Conservation (phyloP, 2,329 filamentous ascomycete species). For the Proliferodiscus dingleyae region DNA sequence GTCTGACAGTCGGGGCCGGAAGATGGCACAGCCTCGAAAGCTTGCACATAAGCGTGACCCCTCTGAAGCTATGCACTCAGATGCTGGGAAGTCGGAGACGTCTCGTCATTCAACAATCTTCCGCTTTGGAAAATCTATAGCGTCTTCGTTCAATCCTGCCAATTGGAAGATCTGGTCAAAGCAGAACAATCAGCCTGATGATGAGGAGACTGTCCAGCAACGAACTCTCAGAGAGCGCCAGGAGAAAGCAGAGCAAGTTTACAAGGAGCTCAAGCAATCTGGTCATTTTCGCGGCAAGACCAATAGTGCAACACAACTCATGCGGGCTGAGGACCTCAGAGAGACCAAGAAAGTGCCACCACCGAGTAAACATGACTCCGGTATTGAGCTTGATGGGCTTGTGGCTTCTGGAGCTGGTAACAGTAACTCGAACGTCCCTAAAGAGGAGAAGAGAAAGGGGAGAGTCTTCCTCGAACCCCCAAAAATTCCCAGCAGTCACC, state of each 20-base stretch:
- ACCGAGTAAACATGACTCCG: conserved; percentile 27
- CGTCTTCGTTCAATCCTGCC: conserved; percentile 49
- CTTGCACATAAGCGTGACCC: conserved; percentile 14
- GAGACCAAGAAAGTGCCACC: neutral
- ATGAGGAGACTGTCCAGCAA: conserved; percentile 38
- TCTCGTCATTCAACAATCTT: conserved; percentile 44
- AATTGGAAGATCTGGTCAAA: conserved; percentile 40
- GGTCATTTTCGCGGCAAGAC: conserved; percentile 36
- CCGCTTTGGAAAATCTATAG: conserved; percentile 50
- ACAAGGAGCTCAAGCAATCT: conserved; percentile 48
- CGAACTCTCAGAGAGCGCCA: conserved; percentile 39
- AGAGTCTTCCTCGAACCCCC: conserved; percentile 21
- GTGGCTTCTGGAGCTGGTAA: neutral
- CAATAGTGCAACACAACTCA: neutral
- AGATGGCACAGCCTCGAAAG: conserved; percentile 12
- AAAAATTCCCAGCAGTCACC: conserved; percentile 1
- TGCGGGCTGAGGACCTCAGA: neutral
- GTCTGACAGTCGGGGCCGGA: conserved; percentile 12
- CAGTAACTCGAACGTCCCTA: conserved; percentile 10
- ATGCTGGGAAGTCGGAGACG: conserved; percentile 26
- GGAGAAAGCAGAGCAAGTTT: conserved; percentile 44
- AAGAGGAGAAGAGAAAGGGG: conserved; percentile 26
- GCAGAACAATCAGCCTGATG: conserved; percentile 30
- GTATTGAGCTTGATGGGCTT: conserved; percentile 20
- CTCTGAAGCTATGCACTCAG: conserved; percentile 17